Evolutionary conservation across 129 eudicot species (phyloP).

Genomic region (Ambrosia artemisiifolia): DNA sequence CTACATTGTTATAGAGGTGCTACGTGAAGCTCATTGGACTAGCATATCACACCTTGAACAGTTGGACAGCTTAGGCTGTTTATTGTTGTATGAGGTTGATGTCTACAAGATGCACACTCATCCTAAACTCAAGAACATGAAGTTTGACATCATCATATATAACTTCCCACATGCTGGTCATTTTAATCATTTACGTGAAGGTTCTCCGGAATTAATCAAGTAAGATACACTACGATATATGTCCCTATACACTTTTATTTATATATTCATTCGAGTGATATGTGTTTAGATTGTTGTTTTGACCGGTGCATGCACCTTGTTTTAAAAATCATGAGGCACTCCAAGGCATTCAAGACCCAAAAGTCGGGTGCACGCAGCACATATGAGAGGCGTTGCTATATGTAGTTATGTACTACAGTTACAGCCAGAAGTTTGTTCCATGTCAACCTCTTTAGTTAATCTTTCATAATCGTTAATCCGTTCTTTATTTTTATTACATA

Average conservation of each 20-base stretch:
- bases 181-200: conserved; percentile 13
- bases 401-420: no score
- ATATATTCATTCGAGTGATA: not conserved
- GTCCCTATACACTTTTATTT: not conserved
- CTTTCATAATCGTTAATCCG: no score
- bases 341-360: no score
- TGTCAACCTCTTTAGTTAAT: no score
- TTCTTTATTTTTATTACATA: no score
- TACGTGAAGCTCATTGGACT: conserved; percentile 9
- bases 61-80: conserved; percentile 30
- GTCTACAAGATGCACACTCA: conserved; percentile 35
- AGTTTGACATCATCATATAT: conserved; percentile 35
- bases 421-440: no score
- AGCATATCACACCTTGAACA: conserved; percentile 24
- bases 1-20: conserved; percentile 11
- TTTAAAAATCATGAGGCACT: no score
- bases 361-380: no score
- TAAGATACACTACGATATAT: conserved; percentile 7
- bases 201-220: conserved; percentile 16
- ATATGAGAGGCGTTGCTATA: no score
- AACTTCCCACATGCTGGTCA: conserved; percentile 53
- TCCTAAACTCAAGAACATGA: conserved; percentile 19
- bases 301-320: no score
- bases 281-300: no score
- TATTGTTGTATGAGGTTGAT: conserved; percentile 37